A percentile compares a stretch with the other conserved stretches of the same genome.
These are phyloP conservation scores for Russula foetens DNA, from an alignment of 768 basidiomycete species.

Conservation along the genomic window DNA sequence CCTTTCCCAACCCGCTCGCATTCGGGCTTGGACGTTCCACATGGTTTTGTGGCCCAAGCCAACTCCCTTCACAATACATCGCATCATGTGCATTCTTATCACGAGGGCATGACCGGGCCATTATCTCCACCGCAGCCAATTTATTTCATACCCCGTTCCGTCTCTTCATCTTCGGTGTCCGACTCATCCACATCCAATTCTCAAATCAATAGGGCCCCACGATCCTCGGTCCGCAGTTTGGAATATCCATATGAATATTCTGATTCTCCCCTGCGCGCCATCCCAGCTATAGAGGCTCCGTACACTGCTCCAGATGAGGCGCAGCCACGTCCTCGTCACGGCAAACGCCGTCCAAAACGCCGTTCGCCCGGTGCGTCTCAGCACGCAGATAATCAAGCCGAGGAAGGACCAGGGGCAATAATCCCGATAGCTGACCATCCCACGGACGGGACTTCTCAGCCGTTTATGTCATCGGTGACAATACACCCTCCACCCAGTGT, in stretches of 20 bases:
- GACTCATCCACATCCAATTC: constrained; percentile 3
- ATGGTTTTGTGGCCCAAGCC: constrained; percentile 6
- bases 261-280: neutral
- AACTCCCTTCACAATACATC: neutral
- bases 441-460: neutral
- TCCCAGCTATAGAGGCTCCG: neutral
- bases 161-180: constrained; percentile 3
- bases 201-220: neutral
- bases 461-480: constrained; percentile 3
- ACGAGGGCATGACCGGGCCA: neutral
- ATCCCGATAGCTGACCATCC: neutral
- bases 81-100: constrained; percentile 6
- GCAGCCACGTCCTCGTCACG: neutral
- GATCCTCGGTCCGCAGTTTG: neutral
- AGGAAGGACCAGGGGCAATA: neutral
- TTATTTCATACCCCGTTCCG: constrained; percentile 8
- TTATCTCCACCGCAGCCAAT: neutral
- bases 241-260: neutral
- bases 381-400: neutral
- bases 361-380: neutral
- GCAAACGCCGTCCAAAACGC: constrained; percentile 6
- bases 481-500: constrained; percentile 2
- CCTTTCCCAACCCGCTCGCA: constrained; percentile 1
- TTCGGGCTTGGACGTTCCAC: constrained; percentile 9
- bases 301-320: neutral